A percentile compares a stretch with the other conserved stretches of the same genome.
These are phyloP conservation scores for Ampelocalamus luodianensis DNA, from an alignment of 176 grass and related monocot species.

Conservation along the genomic window DNA sequence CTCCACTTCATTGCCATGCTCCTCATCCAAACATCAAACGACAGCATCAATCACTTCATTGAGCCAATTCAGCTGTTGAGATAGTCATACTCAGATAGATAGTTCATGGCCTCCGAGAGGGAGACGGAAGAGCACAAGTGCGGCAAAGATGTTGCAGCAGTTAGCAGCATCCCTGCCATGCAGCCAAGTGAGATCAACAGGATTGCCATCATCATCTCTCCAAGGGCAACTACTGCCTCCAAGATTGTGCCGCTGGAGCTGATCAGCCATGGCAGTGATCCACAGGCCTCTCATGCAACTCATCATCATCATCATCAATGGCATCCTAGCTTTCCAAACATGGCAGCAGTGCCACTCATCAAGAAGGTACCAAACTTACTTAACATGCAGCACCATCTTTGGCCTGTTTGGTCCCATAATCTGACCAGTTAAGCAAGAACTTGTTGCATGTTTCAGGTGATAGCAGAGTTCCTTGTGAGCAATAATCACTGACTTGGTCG, in stretches of 20 bases:
- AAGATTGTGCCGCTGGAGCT: slow-evolving; percentile 16
- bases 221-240: not conserved
- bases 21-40: not conserved
- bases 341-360: not conserved
- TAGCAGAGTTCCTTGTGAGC: not conserved
- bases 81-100: not conserved
- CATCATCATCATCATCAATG: not conserved
- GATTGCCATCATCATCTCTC: not conserved
- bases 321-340: not conserved
- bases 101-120: too few relatives aligned
- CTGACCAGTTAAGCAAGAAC: not conserved
- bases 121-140: too few relatives aligned
- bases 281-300: not conserved
- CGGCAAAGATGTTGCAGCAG: not conserved
- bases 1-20: not conserved
- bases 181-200: not conserved
- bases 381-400: not conserved
- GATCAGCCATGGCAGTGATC: slow-evolving; percentile 2
- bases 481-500: too few relatives aligned
- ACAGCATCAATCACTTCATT: too few relatives aligned
- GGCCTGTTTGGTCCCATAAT: not conserved
- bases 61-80: not conserved
- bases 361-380: slow-evolving; percentile 9
- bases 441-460: not conserved
- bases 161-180: not conserved